Conservation (phyloP, 2,329 filamentous ascomycete species). For the Hymenoscyphus infarciens region DNA sequence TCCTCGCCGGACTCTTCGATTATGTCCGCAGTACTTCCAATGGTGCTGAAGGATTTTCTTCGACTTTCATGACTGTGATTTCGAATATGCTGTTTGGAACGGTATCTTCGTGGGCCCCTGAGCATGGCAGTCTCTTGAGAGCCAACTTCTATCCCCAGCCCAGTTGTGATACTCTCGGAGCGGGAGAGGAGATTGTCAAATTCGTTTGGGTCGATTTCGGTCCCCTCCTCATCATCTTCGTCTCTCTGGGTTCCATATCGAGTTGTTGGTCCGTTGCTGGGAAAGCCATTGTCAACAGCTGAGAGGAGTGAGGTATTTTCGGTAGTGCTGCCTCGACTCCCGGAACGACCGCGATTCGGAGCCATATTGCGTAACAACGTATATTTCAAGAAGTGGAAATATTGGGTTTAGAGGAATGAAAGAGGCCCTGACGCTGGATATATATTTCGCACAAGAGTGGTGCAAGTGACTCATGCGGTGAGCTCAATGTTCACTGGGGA, state of each 20-base stretch:
- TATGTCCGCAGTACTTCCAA: constrained; percentile 21
- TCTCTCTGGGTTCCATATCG: constrained; percentile 13
- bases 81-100: constrained; percentile 15
- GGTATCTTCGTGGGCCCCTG: constrained; percentile 29
- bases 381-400: not conserved
- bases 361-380: constrained; percentile 1
- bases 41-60: constrained; percentile 25
- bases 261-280: constrained; percentile 11
- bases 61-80: constrained; percentile 21
- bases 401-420: not conserved
- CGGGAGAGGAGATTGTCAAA: constrained; percentile 31
- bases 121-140: constrained; percentile 34
- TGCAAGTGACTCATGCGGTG: constrained; percentile 2
- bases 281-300: constrained; percentile 3
- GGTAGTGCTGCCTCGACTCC: not conserved
- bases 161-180: constrained; percentile 30
- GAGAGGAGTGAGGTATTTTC: constrained; percentile 23
- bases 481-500: not conserved
- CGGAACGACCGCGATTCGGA: constrained; percentile 6
- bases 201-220: constrained; percentile 37
- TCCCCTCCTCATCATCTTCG: constrained; percentile 35
- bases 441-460: not conserved
- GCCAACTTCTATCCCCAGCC: constrained; percentile 30
- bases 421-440: not conserved
- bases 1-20: constrained; percentile 19